Evolutionary conservation across 169 alveolate species (phyloP).

Genomic region (Plasmodium sp.): DNA sequence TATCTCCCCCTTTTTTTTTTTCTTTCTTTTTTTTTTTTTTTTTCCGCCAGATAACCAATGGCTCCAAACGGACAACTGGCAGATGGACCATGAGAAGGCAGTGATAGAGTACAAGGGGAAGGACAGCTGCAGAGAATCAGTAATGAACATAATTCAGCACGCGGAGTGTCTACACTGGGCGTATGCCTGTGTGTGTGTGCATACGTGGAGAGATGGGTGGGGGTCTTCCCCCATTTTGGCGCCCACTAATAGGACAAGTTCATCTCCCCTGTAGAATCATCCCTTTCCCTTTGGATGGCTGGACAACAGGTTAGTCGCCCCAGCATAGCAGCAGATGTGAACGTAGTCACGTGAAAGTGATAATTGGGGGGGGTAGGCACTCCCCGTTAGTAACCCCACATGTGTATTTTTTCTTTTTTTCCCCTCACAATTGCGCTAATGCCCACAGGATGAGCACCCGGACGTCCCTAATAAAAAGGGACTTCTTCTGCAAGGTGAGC

Average conservation of each 20-base stretch:
- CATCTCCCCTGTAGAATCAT: constrained; percentile 30
- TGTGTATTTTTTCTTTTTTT: neutral
- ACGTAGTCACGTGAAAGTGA: neutral
- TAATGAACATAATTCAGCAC: neutral
- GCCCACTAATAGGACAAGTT: neutral
- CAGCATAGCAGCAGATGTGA: neutral
- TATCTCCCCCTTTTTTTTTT: neutral
- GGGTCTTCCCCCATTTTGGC: neutral
- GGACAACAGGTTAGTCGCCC: constrained; percentile 54
- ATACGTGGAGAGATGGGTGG: neutral
- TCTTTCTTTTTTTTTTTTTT: neutral
- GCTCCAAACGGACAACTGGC: constrained; percentile 68
- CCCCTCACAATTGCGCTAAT: neutral
- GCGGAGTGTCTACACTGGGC: neutral
- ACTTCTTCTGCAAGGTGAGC: constrained; percentile 72
- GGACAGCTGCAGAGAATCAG: constrained; percentile 69
- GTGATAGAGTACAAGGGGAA: constrained; percentile 62
- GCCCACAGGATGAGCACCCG: constrained; percentile 57
- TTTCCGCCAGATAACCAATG: constrained; percentile 17
- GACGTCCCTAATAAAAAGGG: constrained; percentile 57
- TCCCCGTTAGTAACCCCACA: neutral
- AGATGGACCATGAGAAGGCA: constrained; percentile 33
- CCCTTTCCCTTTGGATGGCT: constrained; percentile 75
- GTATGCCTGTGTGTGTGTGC: neutral
- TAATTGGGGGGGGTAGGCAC: neutral